Evolutionary conservation across 2,329 filamentous ascomycete species (phyloP).

Genomic region (Botrytis tulipae): DNA sequence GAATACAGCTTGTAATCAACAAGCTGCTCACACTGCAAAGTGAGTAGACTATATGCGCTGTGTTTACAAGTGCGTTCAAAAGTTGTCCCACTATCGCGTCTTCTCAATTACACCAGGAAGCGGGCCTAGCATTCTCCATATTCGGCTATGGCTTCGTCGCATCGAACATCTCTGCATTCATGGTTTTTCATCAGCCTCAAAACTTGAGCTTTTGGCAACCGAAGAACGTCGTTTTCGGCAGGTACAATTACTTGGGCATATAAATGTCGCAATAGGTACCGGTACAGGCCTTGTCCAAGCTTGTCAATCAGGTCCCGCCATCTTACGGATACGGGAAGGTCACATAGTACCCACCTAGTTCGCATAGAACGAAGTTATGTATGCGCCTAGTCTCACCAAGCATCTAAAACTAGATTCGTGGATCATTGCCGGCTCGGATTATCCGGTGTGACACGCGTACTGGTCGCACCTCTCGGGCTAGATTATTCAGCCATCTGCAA

Average conservation of each 20-base stretch:
- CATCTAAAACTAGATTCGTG: conserved; percentile 4
- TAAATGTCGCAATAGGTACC: not conserved
- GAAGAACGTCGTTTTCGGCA: not conserved
- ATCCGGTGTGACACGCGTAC: not conserved
- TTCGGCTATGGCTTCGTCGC: not conserved
- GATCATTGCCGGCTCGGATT: not conserved
- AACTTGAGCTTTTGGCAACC: not conserved
- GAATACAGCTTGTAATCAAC: not conserved
- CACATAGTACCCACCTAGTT: not conserved
- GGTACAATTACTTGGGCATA: not conserved
- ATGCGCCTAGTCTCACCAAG: not conserved
- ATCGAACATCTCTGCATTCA: not conserved
- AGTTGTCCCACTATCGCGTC: not conserved
- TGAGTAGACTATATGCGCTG: not conserved
- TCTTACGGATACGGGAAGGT: not conserved
- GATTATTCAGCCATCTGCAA: conserved; percentile 9
- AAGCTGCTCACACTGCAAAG: not conserved
- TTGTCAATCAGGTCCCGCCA: not conserved
- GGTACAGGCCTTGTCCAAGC: not conserved
- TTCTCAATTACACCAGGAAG: not conserved
- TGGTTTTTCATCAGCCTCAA: not conserved
- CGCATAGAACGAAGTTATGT: not conserved
- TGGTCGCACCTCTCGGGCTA: not conserved
- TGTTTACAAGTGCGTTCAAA: not conserved
- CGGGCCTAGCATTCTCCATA: not conserved